Conservation (phyloP, 176 grass and related monocot genomes). For the Pontederia crassipes region DNA sequence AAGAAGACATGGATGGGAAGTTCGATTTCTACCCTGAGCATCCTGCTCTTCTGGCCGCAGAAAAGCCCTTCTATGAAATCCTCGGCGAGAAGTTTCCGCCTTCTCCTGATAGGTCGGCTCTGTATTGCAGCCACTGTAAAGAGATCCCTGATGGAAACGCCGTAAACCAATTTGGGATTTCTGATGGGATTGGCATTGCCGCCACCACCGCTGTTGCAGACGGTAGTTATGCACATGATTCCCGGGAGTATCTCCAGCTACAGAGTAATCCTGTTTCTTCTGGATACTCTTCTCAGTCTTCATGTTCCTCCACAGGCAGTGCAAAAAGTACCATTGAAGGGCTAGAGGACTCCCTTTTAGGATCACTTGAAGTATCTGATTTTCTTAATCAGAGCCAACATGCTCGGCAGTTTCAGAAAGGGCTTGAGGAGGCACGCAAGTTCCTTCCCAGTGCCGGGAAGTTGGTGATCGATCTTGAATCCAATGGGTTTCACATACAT, state of each 20-base stretch:
- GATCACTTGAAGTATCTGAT: conserved; percentile 8
- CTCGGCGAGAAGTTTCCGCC: conserved; percentile 25
- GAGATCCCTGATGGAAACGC: conserved; percentile 47
- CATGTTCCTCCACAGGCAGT: conserved; percentile 21
- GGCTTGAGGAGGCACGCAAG: conserved; percentile 47
- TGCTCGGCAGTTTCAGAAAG: conserved; percentile 48
- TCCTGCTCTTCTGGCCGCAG: conserved; percentile 48
- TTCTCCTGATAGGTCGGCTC: conserved; percentile 20
- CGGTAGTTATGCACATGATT: conserved; percentile 5
- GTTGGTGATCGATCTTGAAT: conserved; percentile 55
- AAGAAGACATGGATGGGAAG: conserved; percentile 89
- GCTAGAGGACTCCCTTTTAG: neutral
- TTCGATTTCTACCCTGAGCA: conserved; percentile 72
- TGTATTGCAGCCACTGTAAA: conserved; percentile 26
- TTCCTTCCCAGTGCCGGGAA: conserved; percentile 57
- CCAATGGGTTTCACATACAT: conserved; percentile 11
- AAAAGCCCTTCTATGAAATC: conserved; percentile 77
- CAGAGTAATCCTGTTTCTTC: conserved; percentile 11
- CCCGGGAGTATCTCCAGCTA: conserved; percentile 13
- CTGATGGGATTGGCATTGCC: conserved; percentile 5
- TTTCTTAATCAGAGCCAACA: conserved; percentile 25
- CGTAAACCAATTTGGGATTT: conserved; percentile 13
- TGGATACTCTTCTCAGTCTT: conserved; percentile 18
- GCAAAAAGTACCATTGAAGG: conserved; percentile 11
- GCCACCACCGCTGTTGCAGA: neutral